These are phyloP conservation scores for Gentiana straminea DNA, from an alignment of 257 asterid species.

Conservation along the genomic window DNA sequence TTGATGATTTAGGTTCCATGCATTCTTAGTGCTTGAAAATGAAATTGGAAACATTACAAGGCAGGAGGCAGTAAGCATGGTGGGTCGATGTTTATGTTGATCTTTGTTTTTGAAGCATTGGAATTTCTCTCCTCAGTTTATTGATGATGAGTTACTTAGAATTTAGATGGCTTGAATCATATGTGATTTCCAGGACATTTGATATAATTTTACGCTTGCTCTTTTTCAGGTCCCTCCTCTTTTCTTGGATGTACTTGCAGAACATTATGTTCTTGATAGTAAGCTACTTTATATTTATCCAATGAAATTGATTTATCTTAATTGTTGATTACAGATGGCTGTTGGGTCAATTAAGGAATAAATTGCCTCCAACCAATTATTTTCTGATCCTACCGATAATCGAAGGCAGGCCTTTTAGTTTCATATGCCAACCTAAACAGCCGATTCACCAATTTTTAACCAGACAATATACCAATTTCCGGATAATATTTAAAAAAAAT, in stretches of 20 bases:
- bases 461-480: too few relatives aligned
- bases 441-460: too few relatives aligned
- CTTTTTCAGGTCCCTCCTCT: constrained; percentile 90
- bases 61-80: constrained; percentile 99
- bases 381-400: too few relatives aligned
- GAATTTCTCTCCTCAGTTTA: neutral
- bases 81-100: constrained; percentile 22
- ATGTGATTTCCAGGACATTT: constrained; percentile 6
- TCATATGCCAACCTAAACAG: too few relatives aligned
- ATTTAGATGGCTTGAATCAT: neutral
- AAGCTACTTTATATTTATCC: constrained; percentile 28
- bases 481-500: too few relatives aligned
- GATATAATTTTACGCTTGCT: constrained; percentile 11
- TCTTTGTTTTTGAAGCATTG: constrained; percentile 6
- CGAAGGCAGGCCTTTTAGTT: too few relatives aligned
- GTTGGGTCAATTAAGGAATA: too few relatives aligned
- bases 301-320: neutral
- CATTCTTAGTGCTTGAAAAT: constrained; percentile 82
- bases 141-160: neutral
- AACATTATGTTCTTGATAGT: constrained; percentile 96
- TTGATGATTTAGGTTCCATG: constrained; percentile 72
- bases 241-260: constrained; percentile 81
- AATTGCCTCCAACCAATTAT: too few relatives aligned
- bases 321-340: too few relatives aligned
- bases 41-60: constrained; percentile 96